A percentile compares a stretch with the other conserved stretches of the same genome.
phyloP scores from a whole-genome alignment of 2,329 filamentous ascomycete genomes.

The Pseudodiploospora longispora region DNA sequence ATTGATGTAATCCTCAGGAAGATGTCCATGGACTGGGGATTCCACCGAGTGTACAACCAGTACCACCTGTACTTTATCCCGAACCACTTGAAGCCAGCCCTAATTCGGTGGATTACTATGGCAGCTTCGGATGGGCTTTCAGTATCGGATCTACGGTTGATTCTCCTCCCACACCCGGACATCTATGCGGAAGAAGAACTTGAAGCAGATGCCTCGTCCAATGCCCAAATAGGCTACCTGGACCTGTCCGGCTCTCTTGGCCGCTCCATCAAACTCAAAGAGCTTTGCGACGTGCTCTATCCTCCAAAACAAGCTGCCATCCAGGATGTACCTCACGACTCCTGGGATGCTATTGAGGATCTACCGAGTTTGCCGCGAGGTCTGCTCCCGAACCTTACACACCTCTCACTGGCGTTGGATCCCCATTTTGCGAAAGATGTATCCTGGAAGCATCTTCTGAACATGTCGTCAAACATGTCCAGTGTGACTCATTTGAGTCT shows the following conservation, averaged over 20 bases:
- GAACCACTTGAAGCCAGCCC: slow-evolving; percentile 40
- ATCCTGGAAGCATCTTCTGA: slow-evolving; percentile 52
- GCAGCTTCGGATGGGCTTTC: slow-evolving; percentile 39
- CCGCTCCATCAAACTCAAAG: slow-evolving; percentile 41
- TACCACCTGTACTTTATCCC: slow-evolving; percentile 50
- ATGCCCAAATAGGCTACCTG: slow-evolving; percentile 37
- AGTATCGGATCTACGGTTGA: slow-evolving; percentile 39
- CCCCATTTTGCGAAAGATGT: slow-evolving; percentile 25
- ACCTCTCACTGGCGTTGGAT: slow-evolving; percentile 48
- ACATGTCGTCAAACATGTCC: slow-evolving; percentile 43
- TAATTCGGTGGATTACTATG: slow-evolving; percentile 43
- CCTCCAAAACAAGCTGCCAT: slow-evolving; percentile 19
- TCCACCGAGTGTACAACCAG: slow-evolving; percentile 46
- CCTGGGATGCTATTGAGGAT: slow-evolving; percentile 41
- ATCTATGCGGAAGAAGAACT: slow-evolving; percentile 18
- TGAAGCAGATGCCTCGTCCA: slow-evolving; percentile 15
- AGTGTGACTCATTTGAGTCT: slow-evolving; percentile 53
- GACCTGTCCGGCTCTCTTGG: slow-evolving; percentile 48
- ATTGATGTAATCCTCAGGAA: slow-evolving; percentile 42
- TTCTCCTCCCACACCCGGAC: slow-evolving; percentile 31
- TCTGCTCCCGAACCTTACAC: slow-evolving; percentile 50
- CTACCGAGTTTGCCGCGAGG: slow-evolving; percentile 23
- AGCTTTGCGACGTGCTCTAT: slow-evolving; percentile 44
- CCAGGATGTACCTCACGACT: slow-evolving; percentile 34
- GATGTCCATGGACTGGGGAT: slow-evolving; percentile 47